Percentiles rank a stretch among this genome's conserved stretches.
These are phyloP conservation scores for Fusarium sp. DNA, from an alignment of 2,329 filamentous ascomycete species.

Conservation along the genomic window DNA sequence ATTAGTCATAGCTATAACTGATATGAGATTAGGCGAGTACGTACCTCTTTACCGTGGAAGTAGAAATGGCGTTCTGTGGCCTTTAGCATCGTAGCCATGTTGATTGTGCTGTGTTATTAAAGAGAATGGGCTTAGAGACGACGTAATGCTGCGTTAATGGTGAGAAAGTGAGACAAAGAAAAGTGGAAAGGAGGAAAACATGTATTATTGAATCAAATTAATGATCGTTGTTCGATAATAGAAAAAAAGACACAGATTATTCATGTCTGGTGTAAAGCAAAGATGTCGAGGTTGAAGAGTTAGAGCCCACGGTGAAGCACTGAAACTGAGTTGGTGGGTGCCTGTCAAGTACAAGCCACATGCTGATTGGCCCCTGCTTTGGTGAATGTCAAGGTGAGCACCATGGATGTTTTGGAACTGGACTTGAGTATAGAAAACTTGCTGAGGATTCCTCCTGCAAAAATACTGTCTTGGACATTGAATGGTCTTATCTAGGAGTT, in stretches of 20 bases:
- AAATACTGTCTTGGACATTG: neutral
- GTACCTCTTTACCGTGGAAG: conserved; percentile 54
- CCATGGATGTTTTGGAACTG: neutral
- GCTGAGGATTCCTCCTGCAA: neutral
- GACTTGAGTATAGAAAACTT: too few species aligned
- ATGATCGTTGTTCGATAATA: neutral
- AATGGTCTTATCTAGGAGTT: neutral
- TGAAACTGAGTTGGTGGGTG: conserved; percentile 1
- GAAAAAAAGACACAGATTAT: neutral
- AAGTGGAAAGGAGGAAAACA: neutral
- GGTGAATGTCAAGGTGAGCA: neutral
- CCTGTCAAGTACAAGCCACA: neutral
- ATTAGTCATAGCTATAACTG: neutral
- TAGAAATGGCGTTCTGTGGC: conserved; percentile 61
- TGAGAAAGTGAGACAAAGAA: neutral
- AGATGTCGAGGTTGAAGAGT: neutral
- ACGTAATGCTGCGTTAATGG: neutral
- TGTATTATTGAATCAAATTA: neutral
- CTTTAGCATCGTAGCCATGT: conserved; percentile 54
- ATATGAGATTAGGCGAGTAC: neutral
- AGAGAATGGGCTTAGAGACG: neutral
- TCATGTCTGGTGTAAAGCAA: neutral
- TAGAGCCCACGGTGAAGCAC: conserved; percentile 1
- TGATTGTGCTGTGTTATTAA: neutral
- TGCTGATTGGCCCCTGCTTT: conserved; percentile 15